Evolutionary conservation across 345 rosid genomes (phyloP).

Genomic region (Brassica cretica): DNA sequence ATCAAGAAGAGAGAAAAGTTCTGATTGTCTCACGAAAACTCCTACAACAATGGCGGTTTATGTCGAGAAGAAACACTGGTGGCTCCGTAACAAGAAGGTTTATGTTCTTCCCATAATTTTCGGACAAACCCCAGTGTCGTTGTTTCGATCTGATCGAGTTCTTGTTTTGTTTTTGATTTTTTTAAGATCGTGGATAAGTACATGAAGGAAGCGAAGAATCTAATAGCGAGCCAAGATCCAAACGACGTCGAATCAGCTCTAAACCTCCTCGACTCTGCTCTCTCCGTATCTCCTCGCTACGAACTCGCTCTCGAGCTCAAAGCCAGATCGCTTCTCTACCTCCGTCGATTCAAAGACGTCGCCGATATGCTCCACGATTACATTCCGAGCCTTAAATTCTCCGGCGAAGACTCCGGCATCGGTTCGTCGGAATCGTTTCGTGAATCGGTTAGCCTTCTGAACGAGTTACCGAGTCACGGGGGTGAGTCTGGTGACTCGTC

Average conservation of each 20-base stretch:
- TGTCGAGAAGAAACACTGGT: slow-evolving; percentile 44
- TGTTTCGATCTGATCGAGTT: background rate
- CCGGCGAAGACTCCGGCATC: slow-evolving; percentile 33
- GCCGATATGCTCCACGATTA: slow-evolving; percentile 69
- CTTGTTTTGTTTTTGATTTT: background rate
- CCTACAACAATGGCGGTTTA: slow-evolving; percentile 36
- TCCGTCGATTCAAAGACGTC: slow-evolving; percentile 40
- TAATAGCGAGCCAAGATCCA: slow-evolving; percentile 69
- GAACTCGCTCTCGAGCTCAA: slow-evolving; percentile 54
- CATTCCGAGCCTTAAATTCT: slow-evolving; percentile 37
- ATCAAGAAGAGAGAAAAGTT: slow-evolving; percentile 25
- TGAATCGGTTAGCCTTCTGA: slow-evolving; percentile 55
- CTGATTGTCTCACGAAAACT: slow-evolving; percentile 19
- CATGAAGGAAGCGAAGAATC: slow-evolving; percentile 67
- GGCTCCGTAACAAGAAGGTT: slow-evolving; percentile 44
- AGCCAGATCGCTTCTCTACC: slow-evolving; percentile 50
- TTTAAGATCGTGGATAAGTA: slow-evolving; percentile 70
- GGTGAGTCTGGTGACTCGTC: slow-evolving; percentile 44
- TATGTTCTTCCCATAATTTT: background rate
- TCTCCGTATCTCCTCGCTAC: slow-evolving; percentile 52
- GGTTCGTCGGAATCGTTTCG: slow-evolving; percentile 37
- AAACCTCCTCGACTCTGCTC: slow-evolving; percentile 72
- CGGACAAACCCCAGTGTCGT: background rate
- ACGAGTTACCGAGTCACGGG: slow-evolving; percentile 45
- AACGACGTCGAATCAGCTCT: slow-evolving; percentile 63